A percentile compares a stretch with the other conserved stretches of the same genome.
phyloP scores from a whole-genome alignment of 345 rosid genomes.

The Eucalyptus guilfoylei region DNA sequence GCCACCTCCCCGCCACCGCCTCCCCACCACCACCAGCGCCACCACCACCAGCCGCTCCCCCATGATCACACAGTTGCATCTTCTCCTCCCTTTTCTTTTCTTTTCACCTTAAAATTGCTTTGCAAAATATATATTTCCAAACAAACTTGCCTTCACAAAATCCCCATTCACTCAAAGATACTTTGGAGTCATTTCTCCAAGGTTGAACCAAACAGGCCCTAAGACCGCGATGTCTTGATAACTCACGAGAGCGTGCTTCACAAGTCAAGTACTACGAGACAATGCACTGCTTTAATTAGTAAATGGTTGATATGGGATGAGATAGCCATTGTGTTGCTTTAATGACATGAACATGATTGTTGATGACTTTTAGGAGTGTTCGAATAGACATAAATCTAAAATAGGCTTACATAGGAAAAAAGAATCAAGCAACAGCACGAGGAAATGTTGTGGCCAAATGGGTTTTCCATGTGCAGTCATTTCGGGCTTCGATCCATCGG shows the following conservation, averaged over 20 bases:
- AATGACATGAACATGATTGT: neutral
- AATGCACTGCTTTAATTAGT: neutral
- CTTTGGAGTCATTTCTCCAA: no score
- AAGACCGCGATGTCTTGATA: fast-evolving
- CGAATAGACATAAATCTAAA: neutral
- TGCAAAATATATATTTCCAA: no score
- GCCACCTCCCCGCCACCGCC: no score
- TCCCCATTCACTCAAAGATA: no score
- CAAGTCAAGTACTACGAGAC: neutral
- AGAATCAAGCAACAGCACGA: fast-evolving
- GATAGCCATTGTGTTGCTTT: neutral
- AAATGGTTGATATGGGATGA: fast-evolving
- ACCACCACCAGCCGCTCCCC: no score
- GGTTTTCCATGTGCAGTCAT: neutral
- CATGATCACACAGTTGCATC: no score
- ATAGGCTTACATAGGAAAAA: neutral
- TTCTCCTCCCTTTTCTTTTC: no score
- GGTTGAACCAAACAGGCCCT: neutral
- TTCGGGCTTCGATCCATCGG: neutral
- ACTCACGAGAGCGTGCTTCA: fast-evolving
- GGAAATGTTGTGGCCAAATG: neutral
- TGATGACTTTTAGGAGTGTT: neutral
- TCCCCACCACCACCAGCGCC: no score
- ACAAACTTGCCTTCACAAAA: no score
- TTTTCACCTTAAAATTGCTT: no score